Conservation (phyloP, 2,329 filamentous ascomycete genomes). For the Aspergillus sp. region DNA sequence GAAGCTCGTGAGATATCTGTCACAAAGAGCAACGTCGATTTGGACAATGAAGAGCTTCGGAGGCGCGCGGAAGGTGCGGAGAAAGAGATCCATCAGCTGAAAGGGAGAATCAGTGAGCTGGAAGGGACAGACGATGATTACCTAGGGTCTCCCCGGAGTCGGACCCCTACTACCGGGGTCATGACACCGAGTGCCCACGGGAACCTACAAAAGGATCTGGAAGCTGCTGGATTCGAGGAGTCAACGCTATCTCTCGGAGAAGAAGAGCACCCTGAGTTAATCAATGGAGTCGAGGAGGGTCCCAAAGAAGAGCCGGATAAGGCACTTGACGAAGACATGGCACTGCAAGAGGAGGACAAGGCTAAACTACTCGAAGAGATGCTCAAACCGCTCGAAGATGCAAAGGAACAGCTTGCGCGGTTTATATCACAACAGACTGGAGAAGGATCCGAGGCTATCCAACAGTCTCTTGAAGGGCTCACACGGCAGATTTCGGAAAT, state of each 20-base stretch:
- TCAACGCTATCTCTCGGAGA: slow-evolving; percentile 38
- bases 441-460: slow-evolving; percentile 30
- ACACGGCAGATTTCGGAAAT: slow-evolving; percentile 51
- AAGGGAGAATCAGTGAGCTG: slow-evolving; percentile 44
- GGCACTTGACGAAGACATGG: slow-evolving; percentile 13
- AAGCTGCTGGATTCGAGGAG: slow-evolving; percentile 40
- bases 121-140: slow-evolving; percentile 44
- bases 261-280: slow-evolving; percentile 40
- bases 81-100: slow-evolving; percentile 44
- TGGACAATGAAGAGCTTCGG: slow-evolving; percentile 49
- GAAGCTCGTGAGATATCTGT: slow-evolving; percentile 49
- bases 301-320: slow-evolving; percentile 35
- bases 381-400: slow-evolving; percentile 41
- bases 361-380: slow-evolving; percentile 42
- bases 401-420: slow-evolving; percentile 42
- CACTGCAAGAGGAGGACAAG: slow-evolving; percentile 39
- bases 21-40: slow-evolving; percentile 50
- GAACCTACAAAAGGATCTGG: slow-evolving; percentile 44
- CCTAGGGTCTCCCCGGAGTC: slow-evolving; percentile 41
- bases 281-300: slow-evolving; percentile 38
- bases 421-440: slow-evolving; percentile 37
- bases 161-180: slow-evolving; percentile 37
- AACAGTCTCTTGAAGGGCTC: slow-evolving; percentile 41
- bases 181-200: slow-evolving; percentile 41
- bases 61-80: slow-evolving; percentile 42